phyloP scores from a whole-genome alignment of 495 filamentous ascomycete genomes.

The Lasiosphaeria miniovina region DNA sequence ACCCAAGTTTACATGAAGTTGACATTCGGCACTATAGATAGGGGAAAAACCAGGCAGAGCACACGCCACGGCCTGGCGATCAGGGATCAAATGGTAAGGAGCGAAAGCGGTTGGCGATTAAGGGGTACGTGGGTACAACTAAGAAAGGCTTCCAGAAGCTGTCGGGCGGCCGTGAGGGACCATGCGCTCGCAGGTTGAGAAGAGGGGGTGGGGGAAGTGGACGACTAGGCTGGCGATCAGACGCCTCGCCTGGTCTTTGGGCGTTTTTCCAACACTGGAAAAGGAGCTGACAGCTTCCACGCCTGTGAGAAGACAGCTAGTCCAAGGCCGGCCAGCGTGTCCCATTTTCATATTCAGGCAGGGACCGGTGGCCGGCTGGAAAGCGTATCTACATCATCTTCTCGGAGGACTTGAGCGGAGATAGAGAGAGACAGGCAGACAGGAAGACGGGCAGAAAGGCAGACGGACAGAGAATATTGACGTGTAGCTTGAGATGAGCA shows the following conservation, averaged over 20 bases:
- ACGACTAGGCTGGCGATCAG: slow-evolving; percentile 26
- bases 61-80: slow-evolving; percentile 14
- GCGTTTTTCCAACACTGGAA: slow-evolving; percentile 1
- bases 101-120: slow-evolving; percentile 4
- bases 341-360: not conserved
- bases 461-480: not conserved
- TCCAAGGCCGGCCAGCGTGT: slow-evolving; percentile 1
- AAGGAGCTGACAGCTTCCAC: not conserved
- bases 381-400: slow-evolving; percentile 27
- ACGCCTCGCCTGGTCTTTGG: slow-evolving; percentile 26
- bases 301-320: not conserved
- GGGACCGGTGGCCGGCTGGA: slow-evolving; percentile 13
- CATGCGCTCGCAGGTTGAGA: slow-evolving; percentile 6
- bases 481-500: not conserved
- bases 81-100: slow-evolving; percentile 16
- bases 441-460: not conserved
- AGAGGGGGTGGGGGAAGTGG: slow-evolving; percentile 5
- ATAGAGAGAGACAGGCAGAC: not conserved
- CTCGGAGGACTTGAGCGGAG: slow-evolving; percentile 5
- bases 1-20: not conserved
- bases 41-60: slow-evolving; percentile 7
- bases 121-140: not conserved
- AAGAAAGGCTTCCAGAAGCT: slow-evolving; percentile 17
- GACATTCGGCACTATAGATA: not conserved
- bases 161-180: not conserved